Evolutionary conservation across 108 stramenopile species (phyloP).

Genomic region (Nitzschia sp.): DNA sequence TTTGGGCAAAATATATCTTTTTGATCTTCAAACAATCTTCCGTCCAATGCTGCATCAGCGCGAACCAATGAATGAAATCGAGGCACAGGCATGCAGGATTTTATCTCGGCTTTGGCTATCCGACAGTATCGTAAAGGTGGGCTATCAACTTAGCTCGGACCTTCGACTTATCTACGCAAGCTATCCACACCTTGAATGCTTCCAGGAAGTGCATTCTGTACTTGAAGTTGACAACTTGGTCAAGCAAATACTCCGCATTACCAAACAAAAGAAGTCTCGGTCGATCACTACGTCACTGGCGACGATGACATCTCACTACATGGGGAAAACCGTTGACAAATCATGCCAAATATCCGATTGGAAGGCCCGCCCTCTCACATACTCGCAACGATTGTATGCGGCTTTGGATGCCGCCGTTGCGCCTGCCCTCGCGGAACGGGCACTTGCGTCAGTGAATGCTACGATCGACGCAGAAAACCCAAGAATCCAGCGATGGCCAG

Average conservation of each 20-base stretch:
- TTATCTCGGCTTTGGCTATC: slow-evolving; percentile 20
- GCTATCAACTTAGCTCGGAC: slow-evolving; percentile 37
- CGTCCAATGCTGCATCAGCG: slow-evolving; percentile 17
- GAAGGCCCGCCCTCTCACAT: slow-evolving; percentile 27
- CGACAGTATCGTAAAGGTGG: slow-evolving; percentile 28
- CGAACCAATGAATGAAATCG: slow-evolving; percentile 28
- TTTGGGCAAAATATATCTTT: slow-evolving; percentile 28
- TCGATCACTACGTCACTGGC: slow-evolving; percentile 34
- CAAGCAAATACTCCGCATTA: slow-evolving; percentile 25
- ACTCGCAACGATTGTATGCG: slow-evolving; percentile 42
- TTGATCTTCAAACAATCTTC: slow-evolving; percentile 36
- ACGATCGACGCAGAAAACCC: neutral
- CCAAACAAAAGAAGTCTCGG: slow-evolving; percentile 29
- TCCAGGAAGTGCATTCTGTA: slow-evolving; percentile 30
- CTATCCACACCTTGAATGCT: slow-evolving; percentile 41
- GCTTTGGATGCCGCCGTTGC: slow-evolving; percentile 51
- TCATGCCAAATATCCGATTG: slow-evolving; percentile 50
- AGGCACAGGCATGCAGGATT: slow-evolving; percentile 8
- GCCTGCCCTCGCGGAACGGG: slow-evolving; percentile 20
- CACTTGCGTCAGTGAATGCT: slow-evolving; percentile 20
- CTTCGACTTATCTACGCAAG: slow-evolving; percentile 32
- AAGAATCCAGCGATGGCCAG: slow-evolving; percentile 12
- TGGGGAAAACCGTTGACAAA: slow-evolving; percentile 40
- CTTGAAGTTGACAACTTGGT: slow-evolving; percentile 30
- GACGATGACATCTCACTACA: slow-evolving; percentile 29